Percentiles rank a stretch among this genome's conserved stretches.
These are phyloP conservation scores for Fraxinus floribunda DNA, from an alignment of 305 asterid species.

Conservation along the genomic window DNA sequence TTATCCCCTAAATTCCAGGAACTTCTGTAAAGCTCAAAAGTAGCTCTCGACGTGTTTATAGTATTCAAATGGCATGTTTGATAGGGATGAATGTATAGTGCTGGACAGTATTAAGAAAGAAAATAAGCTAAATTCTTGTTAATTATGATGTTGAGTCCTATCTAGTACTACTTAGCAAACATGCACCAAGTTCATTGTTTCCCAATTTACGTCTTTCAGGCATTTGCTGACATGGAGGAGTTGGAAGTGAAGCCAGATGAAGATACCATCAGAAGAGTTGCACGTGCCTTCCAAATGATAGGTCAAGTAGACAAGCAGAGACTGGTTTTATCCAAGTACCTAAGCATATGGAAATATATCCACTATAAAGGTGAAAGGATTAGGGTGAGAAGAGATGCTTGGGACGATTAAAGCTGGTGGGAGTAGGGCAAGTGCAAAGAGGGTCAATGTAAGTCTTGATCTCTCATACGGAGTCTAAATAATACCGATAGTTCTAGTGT, in stretches of 20 bases:
- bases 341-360: constrained; percentile 72
- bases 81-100: not conserved
- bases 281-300: constrained; percentile 58
- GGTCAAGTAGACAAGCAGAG: constrained; percentile 62
- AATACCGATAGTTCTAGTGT: not conserved
- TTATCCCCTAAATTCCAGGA: not conserved
- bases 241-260: constrained; percentile 82
- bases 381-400: constrained; percentile 46
- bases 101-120: not conserved
- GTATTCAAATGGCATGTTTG: not conserved
- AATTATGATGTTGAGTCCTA: not conserved
- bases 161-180: constrained; percentile 7
- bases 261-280: constrained; percentile 66
- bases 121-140: not conserved
- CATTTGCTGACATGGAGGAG: constrained; percentile 97
- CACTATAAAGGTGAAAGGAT: constrained; percentile 89
- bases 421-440: not conserved
- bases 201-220: constrained; percentile 36
- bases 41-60: not conserved
- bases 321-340: constrained; percentile 49
- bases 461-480: not conserved
- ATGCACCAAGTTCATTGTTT: not conserved
- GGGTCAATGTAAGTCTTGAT: not conserved
- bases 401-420: constrained; percentile 23
- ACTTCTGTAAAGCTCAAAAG: not conserved